These are phyloP conservation scores for Fusarium nygamai DNA, from an alignment of 2,329 filamentous ascomycete species.

Conservation along the genomic window DNA sequence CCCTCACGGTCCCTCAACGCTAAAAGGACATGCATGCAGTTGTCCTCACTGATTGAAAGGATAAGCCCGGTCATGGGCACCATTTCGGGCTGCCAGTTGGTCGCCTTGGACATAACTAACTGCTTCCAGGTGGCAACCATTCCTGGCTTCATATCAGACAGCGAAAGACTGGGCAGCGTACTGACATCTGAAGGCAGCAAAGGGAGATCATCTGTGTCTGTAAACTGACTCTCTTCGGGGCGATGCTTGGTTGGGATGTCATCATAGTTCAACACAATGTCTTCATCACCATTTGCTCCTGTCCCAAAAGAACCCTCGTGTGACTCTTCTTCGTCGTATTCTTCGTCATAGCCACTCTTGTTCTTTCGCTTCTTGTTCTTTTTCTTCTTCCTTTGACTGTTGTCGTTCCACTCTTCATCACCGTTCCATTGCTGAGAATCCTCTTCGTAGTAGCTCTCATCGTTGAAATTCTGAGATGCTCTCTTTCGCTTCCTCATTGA, in stretches of 20 bases:
- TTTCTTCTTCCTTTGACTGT: conserved; percentile 48
- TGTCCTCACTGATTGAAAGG: conserved; percentile 63
- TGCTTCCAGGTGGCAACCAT: conserved; percentile 77
- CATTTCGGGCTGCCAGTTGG: conserved; percentile 73
- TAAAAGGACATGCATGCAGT: conserved; percentile 67
- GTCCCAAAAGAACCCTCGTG: conserved; percentile 1
- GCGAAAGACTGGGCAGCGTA: conserved; percentile 60
- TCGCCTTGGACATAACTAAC: conserved; percentile 67
- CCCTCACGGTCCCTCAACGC: conserved; percentile 73
- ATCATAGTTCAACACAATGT: conserved; percentile 55
- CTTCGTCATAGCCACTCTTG: conserved; percentile 23
- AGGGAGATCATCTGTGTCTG: conserved; percentile 69
- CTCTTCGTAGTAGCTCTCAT: conserved; percentile 45
- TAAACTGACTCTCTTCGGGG: conserved; percentile 56
- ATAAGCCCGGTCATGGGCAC: conserved; percentile 73
- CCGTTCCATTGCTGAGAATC: conserved; percentile 39
- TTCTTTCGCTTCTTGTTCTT: conserved; percentile 53
- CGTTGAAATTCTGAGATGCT: conserved; percentile 48
- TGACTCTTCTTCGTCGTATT: conserved; percentile 15
- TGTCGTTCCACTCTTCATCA: conserved; percentile 48
- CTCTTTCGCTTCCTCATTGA: conserved; percentile 62
- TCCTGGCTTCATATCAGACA: conserved; percentile 61
- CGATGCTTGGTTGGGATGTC: conserved; percentile 46
- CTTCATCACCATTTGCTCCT: conserved; percentile 29
- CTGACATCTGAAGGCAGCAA: conserved; percentile 67